Evolutionary conservation across 192 early-diverging fungal genomes (phyloP), one percentile per base, ranked within the genome.

Genomic region (Cetraspora pellucida): DNA sequence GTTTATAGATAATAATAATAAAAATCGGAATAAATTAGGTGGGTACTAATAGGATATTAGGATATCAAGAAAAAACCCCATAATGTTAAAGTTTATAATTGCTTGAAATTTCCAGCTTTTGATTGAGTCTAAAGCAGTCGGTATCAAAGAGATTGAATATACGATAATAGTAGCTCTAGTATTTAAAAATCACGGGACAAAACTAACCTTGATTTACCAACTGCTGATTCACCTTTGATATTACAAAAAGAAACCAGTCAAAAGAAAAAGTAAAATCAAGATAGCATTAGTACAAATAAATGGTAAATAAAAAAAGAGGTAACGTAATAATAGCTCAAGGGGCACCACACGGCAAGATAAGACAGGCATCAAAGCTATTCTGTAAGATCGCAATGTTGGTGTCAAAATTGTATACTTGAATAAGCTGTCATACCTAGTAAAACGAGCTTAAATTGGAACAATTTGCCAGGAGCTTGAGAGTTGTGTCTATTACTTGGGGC

Each of bases 381-480:
- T 57, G 1, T 58, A 23, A 2, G 50, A 69, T 23, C 55, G 65
- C 16, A 37, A 37, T 2, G 37, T 37, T 37, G 37, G 37, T 37
- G 1, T 37, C 37, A 37, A 37, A 37, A 7, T 37, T 37, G 7
- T 37, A 37, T 25, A 47, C 16, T 16, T n/a, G 19, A 4, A 0
- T 16, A 61, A n/a, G 2, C n/a, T 17, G 46, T 31, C 74, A 75
- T 86, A 90, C 96, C 96, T 68, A 99, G 88, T 55, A 99, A 87
- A 59, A 99, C 97, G 59, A 99, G 91, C 77, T 98, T 99, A 79
- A 97, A 96, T 75, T 93, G 93, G 79, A 91, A 92, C 72, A 92
- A 90, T 77, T 93, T 95, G 61, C 86, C 85, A 23, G 82, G 72
- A 71, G 74, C 25, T 75, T 78, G 72, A 74, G n/a, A 8, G 23